Percentiles rank a stretch among this genome's conserved stretches.
Evolutionary conservation across 1,139 yeast genomes (phyloP).

Genomic region (Hanseniaspora gamundiae): DNA sequence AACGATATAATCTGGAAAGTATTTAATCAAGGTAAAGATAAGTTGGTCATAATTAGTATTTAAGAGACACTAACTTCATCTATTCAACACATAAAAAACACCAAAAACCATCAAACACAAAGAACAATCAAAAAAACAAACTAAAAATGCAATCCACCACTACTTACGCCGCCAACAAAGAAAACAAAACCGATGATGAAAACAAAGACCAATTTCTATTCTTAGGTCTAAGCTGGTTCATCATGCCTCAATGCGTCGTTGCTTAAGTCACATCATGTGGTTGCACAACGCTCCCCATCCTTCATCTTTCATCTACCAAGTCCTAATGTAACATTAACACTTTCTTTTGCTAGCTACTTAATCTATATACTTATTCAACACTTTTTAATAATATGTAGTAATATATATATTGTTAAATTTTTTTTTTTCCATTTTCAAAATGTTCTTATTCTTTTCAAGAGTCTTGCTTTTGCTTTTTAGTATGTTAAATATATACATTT

Average conservation of each 20-base stretch:
- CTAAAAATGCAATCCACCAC: constrained; percentile 6
- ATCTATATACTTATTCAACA: too few relatives aligned
- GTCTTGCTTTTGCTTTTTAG: too few relatives aligned
- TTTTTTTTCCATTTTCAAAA: constrained; percentile 32
- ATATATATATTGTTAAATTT: constrained; percentile 15
- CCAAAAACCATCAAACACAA: constrained; percentile 2
- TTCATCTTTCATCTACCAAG: too few relatives aligned
- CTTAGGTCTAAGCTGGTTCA: constrained; percentile 7
- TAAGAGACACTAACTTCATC: background rate
- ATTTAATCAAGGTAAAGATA: too few relatives aligned
- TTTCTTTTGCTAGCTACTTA: too few relatives aligned
- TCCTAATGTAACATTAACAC: too few relatives aligned
- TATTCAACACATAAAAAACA: background rate
- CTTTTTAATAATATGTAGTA: too few relatives aligned
- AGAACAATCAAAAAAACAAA: background rate
- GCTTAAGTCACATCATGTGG: constrained; percentile 3
- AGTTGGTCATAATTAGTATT: background rate
- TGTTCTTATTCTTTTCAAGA: too few relatives aligned
- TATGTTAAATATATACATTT: background rate
- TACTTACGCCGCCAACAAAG: constrained; percentile 6
- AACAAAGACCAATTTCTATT: constrained; percentile 7
- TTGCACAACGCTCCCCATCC: background rate
- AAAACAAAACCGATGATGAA: constrained; percentile 6
- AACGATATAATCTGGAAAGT: too few relatives aligned
- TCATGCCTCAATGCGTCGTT: constrained; percentile 9